Base-by-base conservation (phyloP, 352 stramenopile genomes). In the Phytophthora constricta region DNA sequence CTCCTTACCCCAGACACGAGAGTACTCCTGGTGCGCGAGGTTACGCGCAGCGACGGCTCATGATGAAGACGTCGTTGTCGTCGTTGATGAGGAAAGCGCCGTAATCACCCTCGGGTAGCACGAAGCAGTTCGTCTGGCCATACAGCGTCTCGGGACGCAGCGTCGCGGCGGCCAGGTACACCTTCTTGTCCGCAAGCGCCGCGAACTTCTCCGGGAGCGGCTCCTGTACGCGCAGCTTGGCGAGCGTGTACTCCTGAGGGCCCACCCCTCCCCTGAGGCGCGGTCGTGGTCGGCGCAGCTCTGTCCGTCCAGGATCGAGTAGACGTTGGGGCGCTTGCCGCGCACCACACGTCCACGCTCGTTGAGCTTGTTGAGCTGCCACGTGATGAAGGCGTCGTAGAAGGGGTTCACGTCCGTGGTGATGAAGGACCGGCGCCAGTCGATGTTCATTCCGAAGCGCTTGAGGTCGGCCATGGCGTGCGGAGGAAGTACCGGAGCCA, bases 51-150 rank as follows among this genome's bases (percentile, higher is more conserved):
- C 97, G 91, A 50, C 84, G 89, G 65, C 82, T 98, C 72, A 98
- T 98, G 65, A 99, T 92, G 73, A 98, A 99, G 41, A 99, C 89
- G 59, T 99, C 96, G 20, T 89, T 78, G 58, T 92, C 79, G 68
- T 98, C 86, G 70, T 97, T 95, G 58, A 98, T 95, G 54, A 98
- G 79, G 85, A 98, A 99, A 5, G 97, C 97, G 58, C 98, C 98
- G 81, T 99, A 99, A 78, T 99, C 95, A 58, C 97, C 98, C 20
- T 98, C 93, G 9, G 98, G 98, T 41, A 99, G 87, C 64, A 99
- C 97, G 70, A 99, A 99, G 89, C 98, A 99, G 87, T 99, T 99
- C 13, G 98, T 99, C 88, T 99, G 98, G 50, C 98, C 98, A 76
- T 99, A 99, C 95, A 99, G 99, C 46, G 98, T 99, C 84, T 99